Base-by-base conservation (phyloP, 768 basidiomycete species). In the Antrodiella citrinella region DNA sequence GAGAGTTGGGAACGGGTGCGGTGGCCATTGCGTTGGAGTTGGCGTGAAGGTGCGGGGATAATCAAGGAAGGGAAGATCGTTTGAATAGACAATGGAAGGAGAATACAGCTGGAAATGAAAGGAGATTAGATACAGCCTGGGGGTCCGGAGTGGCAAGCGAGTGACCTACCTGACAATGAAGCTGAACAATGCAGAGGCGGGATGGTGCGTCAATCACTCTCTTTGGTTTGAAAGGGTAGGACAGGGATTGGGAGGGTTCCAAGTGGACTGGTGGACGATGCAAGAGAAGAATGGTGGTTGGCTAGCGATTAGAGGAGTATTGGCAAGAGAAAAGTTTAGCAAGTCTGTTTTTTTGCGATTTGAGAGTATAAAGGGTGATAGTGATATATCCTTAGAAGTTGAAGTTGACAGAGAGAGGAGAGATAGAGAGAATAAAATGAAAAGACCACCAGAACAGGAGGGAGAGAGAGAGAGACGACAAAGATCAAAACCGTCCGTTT, bases 1-100 rank as follows among this genome's bases (percentile, higher is more conserved):
- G 86, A 49, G 60, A 57, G 65, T 74, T 82, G 59, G 75, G 62
- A 46, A 64, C 63, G 25, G 60, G 65, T 51, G 71, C 57, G 44
- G 74, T 65, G 48, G 76, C 67, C 75, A 78, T 77, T 54, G 55
- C 42, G 54, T 45, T 51, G 54, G 43, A 56, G 55, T 47, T 51
- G 54, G 40, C 44, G 38, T 46, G 49, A 54, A 55, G 50, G 48
- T 50, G 49, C 39, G 45, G 48, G 42, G 52, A 54, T 56, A 53
- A 58, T 48, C 51, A 47, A 53, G 50, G 38, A 44, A 51, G 60
- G 44, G 50, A 41, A 35, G 57, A 56, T 50, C 52, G 50, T 55
- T 48, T 41, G 52, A 56, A 53, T 52, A 48, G 57, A 47, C 62
- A 57, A 56, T 26, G 60, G 47, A 50, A 56, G 56, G 60, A 58